Evolutionary conservation across 495 filamentous ascomycete species (phyloP).

Genomic region (Apiosordaria backusii): DNA sequence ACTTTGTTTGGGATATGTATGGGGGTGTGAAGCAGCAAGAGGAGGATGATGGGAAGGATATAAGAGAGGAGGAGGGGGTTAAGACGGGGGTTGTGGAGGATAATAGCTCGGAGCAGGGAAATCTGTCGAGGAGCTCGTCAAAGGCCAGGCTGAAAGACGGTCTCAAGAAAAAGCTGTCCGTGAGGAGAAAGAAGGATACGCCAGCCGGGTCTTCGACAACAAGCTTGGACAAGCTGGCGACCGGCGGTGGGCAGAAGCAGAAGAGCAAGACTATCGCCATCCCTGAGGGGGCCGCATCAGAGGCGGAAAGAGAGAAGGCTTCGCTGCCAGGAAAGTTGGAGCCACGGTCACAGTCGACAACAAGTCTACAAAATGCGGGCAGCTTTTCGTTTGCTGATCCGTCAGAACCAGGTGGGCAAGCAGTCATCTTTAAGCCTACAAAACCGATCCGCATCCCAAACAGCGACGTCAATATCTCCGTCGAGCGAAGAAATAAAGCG

Average conservation of each 20-base stretch:
- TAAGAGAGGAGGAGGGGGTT: conserved; percentile 21
- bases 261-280: conserved; percentile 32
- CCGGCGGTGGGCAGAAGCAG: neutral
- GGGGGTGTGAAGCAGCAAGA: conserved; percentile 30
- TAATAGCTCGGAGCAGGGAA: conserved; percentile 4
- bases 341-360: conserved; percentile 21
- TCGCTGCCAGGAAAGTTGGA: conserved; percentile 9
- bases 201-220: conserved; percentile 3
- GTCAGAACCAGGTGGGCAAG: conserved; percentile 50
- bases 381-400: conserved; percentile 26
- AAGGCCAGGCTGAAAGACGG: conserved; percentile 22
- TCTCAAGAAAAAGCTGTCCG: conserved; percentile 24
- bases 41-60: conserved; percentile 30
- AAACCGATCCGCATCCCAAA: conserved; percentile 61
- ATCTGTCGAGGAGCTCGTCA: conserved; percentile 21
- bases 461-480: conserved; percentile 83
- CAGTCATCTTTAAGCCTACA: conserved; percentile 73
- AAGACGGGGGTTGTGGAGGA: conserved; percentile 2
- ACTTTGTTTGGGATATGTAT: conserved; percentile 52
- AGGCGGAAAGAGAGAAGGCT: neutral
- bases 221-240: conserved; percentile 14
- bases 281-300: conserved; percentile 11
- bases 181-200: conserved; percentile 12
- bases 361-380: conserved; percentile 18
- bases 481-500: conserved; percentile 68